These are phyloP conservation scores for slime mould (Dictyostelium discoideum) DNA, from an alignment of 78 protist genomes.

Conservation along the genomic window DNA sequence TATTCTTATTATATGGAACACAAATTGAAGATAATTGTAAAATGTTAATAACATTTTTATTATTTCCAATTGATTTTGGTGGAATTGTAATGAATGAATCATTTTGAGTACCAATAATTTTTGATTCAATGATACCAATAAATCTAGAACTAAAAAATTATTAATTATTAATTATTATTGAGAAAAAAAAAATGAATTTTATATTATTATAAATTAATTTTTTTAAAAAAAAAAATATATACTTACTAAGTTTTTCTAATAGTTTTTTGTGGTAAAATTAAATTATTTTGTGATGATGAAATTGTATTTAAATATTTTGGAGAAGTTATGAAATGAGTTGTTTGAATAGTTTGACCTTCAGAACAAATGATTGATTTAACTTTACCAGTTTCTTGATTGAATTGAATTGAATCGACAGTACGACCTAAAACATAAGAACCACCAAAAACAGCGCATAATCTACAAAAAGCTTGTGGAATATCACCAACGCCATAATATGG, in stretches of 20 bases:
- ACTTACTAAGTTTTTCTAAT: slow-evolving; percentile 25
- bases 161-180: neutral
- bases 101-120: neutral
- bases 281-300: neutral
- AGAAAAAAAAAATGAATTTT: neutral
- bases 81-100: slow-evolving; percentile 59
- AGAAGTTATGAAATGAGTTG: slow-evolving; percentile 23
- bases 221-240: no score
- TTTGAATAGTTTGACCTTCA: slow-evolving; percentile 43
- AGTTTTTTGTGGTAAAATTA: neutral
- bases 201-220: neutral
- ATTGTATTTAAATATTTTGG: slow-evolving; percentile 4
- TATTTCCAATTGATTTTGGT: slow-evolving; percentile 44
- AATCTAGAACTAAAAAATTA: slow-evolving; percentile 37
- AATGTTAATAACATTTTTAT: slow-evolving; percentile 32
- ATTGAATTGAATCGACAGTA: neutral
- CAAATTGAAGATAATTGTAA: slow-evolving; percentile 45
- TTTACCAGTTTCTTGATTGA: neutral
- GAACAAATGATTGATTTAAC: slow-evolving; percentile 5
- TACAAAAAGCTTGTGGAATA: slow-evolving; percentile 84
- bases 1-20: slow-evolving; percentile 28
- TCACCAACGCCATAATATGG: slow-evolving; percentile 84
- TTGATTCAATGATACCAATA: slow-evolving; percentile 40
- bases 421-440: slow-evolving; percentile 76
- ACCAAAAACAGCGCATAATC: slow-evolving; percentile 84